phyloP scores from a whole-genome alignment of 1,284 basidiomycete genomes.

The Coniferiporia sulphurascens region DNA sequence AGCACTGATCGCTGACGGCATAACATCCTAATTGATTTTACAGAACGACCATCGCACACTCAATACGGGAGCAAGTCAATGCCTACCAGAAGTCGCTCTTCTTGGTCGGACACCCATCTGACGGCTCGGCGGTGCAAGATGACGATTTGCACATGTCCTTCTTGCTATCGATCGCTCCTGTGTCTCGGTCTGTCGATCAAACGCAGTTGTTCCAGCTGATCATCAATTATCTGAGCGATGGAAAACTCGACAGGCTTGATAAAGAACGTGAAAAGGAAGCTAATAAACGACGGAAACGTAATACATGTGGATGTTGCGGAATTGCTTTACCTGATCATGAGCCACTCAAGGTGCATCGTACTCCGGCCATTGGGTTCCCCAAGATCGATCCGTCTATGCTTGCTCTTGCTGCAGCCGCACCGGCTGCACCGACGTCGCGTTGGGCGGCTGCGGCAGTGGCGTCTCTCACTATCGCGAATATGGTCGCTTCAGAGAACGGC shows the following conservation, averaged over 20 bases:
- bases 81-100: conserved; percentile 90
- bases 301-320: conserved; percentile 86
- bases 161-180: conserved; percentile 72
- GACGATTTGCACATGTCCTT: conserved; percentile 91
- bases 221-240: conserved; percentile 84
- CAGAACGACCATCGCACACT: conserved; percentile 92
- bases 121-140: conserved; percentile 77
- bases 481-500: conserved; percentile 80
- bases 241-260: conserved; percentile 85
- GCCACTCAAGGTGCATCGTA: conserved; percentile 86
- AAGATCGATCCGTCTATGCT: conserved; percentile 67
- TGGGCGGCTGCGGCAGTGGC: conserved; percentile 85
- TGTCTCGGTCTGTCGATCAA: conserved; percentile 69
- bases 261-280: conserved; percentile 92
- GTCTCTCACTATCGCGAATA: conserved; percentile 73
- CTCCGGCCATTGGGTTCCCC: conserved; percentile 79
- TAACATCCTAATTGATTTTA: conserved; percentile 19
- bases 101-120: conserved; percentile 83
- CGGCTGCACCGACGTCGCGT: conserved; percentile 61
- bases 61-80: conserved; percentile 93
- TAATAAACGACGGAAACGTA: conserved; percentile 79
- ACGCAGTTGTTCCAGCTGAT: conserved; percentile 81
- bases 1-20: background rate
- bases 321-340: conserved; percentile 91
- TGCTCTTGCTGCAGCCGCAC: conserved; percentile 56